phyloP scores from a whole-genome alignment of 2,329 filamentous ascomycete species.

The Trichothecium sympodiale region DNA sequence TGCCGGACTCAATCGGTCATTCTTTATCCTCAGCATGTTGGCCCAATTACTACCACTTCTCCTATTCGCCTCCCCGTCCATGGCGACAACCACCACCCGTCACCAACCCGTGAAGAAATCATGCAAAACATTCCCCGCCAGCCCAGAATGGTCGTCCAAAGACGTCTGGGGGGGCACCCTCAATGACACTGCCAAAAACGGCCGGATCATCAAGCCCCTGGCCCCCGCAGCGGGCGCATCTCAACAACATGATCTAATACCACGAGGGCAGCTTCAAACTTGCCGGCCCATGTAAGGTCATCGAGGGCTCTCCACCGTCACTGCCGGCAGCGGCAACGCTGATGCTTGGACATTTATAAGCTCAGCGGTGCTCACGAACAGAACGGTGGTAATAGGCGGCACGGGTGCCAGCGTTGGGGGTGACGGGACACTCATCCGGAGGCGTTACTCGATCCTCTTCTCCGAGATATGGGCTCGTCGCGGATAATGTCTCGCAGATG shows the following conservation, averaged over 20 bases:
- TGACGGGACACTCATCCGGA: slow-evolving; percentile 50
- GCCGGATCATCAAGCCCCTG: slow-evolving; percentile 23
- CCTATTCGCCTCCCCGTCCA: too few relatives aligned
- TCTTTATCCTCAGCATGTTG: too few relatives aligned
- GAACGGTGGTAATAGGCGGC: slow-evolving; percentile 45
- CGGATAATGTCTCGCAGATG: slow-evolving; percentile 49
- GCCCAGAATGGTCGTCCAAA: slow-evolving; percentile 34
- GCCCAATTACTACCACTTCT: too few relatives aligned
- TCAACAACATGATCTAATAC: slow-evolving; percentile 26
- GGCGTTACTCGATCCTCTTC: slow-evolving; percentile 47
- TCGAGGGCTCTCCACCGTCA: slow-evolving; percentile 38
- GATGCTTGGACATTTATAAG: slow-evolving; percentile 35
- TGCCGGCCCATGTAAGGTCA: slow-evolving; percentile 15
- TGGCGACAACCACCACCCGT: too few relatives aligned
- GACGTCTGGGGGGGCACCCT: slow-evolving; percentile 31
- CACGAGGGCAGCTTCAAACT: slow-evolving; percentile 30
- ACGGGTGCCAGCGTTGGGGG: slow-evolving; percentile 42
- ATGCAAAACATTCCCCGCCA: slow-evolving; percentile 38
- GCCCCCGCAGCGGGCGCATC: slow-evolving; percentile 27
- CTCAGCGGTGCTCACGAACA: slow-evolving; percentile 31
- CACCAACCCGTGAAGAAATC: too few relatives aligned
- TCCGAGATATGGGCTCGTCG: slow-evolving; percentile 44
- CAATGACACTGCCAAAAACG: slow-evolving; percentile 30
- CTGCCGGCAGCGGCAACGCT: slow-evolving; percentile 41
- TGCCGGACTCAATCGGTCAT: too few relatives aligned